phyloP scores from a whole-genome alignment of 1,139 yeast species.

The Ogataea hybrid region DNA sequence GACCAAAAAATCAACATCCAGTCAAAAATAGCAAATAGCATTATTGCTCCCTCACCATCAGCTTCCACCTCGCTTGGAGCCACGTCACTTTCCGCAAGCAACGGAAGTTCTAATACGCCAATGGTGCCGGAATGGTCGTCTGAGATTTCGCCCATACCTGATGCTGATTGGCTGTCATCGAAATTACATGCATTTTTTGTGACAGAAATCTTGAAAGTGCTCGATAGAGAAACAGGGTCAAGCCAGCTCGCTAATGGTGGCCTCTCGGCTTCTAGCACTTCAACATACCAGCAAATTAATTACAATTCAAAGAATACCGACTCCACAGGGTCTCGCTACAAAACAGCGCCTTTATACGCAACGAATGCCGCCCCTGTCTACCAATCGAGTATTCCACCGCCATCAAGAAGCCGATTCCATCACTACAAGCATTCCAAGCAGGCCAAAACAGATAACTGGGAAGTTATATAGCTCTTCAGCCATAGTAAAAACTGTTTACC shows the following conservation, averaged over 20 bases:
- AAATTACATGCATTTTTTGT: conserved; percentile 15
- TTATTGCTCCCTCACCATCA: conserved; percentile 11
- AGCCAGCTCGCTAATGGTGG: conserved; percentile 13
- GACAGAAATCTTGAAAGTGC: conserved; percentile 10
- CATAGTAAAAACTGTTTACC: conserved; percentile 5
- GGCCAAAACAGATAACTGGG: conserved; percentile 21
- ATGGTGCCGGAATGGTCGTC: conserved; percentile 1
- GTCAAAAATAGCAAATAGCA: conserved; percentile 8
- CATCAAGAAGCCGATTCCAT: conserved; percentile 5
- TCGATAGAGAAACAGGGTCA: conserved; percentile 11
- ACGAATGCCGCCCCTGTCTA: conserved; percentile 11
- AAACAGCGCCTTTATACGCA: conserved; percentile 11
- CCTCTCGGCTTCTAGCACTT: conserved; percentile 11
- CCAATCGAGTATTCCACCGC: conserved; percentile 8
- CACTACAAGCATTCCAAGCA: conserved; percentile 4
- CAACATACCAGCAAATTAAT: conserved; percentile 16
- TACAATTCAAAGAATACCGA: conserved; percentile 1
- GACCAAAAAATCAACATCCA: conserved; percentile 15
- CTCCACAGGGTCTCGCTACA: conserved; percentile 3
- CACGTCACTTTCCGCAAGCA: conserved; percentile 7
- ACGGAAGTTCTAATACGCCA: conserved; percentile 1
- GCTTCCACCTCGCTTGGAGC: conserved; percentile 12
- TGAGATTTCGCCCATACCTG: conserved; percentile 2
- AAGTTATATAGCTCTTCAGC: conserved; percentile 15
- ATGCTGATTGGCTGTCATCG: conserved; percentile 9